A percentile compares a stretch with the other conserved stretches of the same genome.
Conservation (phyloP, 208 protist genomes). For the Wallacemonas sp. region DNA sequence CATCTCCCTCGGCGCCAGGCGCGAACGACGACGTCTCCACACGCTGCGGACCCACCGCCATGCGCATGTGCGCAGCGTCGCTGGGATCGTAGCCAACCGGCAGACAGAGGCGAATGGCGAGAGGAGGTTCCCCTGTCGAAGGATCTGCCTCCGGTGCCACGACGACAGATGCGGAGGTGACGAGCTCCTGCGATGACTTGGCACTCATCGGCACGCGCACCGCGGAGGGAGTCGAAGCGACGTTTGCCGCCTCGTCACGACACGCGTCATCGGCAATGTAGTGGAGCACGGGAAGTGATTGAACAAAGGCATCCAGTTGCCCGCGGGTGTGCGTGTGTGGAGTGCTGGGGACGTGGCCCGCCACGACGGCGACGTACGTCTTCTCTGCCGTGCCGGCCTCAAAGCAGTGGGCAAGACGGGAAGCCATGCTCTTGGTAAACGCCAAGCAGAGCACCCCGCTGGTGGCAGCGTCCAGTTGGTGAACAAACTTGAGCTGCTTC, state of each 20-base stretch:
- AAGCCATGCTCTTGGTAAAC: slow-evolving; percentile 78
- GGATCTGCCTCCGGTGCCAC: no score
- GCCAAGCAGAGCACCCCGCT: slow-evolving; percentile 88
- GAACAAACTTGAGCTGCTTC: slow-evolving; percentile 86
- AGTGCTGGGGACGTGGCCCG: slow-evolving; percentile 47
- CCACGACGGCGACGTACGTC: slow-evolving; percentile 76
- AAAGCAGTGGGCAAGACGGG: slow-evolving; percentile 79
- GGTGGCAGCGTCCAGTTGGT: slow-evolving; percentile 91
- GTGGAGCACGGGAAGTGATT: background rate
- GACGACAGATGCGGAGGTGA: background rate
- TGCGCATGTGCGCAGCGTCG: slow-evolving; percentile 54
- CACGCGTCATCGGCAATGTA: background rate
- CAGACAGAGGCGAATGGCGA: slow-evolving; percentile 9
- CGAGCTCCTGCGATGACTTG: background rate
- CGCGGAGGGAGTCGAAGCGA: background rate
- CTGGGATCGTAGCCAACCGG: slow-evolving; percentile 52
- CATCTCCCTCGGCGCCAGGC: no score
- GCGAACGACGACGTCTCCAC: no score
- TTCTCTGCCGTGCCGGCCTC: slow-evolving; percentile 82
- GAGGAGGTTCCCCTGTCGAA: no score
- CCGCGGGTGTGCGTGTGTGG: background rate
- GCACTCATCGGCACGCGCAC: background rate
- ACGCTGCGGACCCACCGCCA: slow-evolving; percentile 32
- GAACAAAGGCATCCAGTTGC: background rate
- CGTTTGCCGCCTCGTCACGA: no score